Percentiles rank a stretch among this genome's conserved stretches.
phyloP scores from a whole-genome alignment of 2,329 filamentous ascomycete genomes.

The Mycosphaerelloides madeirae region DNA sequence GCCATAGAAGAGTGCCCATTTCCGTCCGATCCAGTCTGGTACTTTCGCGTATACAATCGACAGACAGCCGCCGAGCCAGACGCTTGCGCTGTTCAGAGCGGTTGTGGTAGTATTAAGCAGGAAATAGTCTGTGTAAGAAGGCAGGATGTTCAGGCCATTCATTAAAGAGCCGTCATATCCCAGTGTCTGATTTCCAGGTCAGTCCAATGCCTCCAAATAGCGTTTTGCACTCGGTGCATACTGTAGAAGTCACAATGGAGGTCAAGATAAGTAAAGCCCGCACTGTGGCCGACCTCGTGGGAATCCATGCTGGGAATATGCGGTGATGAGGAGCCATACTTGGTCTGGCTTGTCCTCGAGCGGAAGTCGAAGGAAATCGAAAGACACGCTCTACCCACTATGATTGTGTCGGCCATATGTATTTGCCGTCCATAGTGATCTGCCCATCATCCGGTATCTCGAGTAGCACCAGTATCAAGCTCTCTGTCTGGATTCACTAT shows the following conservation, averaged over 20 bases:
- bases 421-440: too few species aligned
- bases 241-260: slow-evolving; percentile 2
- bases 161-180: slow-evolving; percentile 1
- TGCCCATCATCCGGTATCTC: too few species aligned
- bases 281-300: not conserved
- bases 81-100: slow-evolving; percentile 2
- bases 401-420: too few species aligned
- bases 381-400: too few species aligned
- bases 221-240: not conserved
- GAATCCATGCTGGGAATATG: slow-evolving; percentile 2
- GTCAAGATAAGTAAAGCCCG: slow-evolving; percentile 1
- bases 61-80: slow-evolving; percentile 2
- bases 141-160: slow-evolving; percentile 4
- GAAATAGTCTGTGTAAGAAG: slow-evolving; percentile 4
- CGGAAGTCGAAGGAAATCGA: too few species aligned
- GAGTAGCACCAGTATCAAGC: too few species aligned
- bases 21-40: slow-evolving; percentile 35
- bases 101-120: slow-evolving; percentile 1
- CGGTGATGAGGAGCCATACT: not conserved
- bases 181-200: not conserved
- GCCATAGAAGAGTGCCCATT: slow-evolving; percentile 42
- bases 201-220: not conserved
- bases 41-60: not conserved
- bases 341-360: too few species aligned
- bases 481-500: too few species aligned